phyloP scores from a whole-genome alignment of 2,329 filamentous ascomycete species.

The Microdochium trichocladiopsis region DNA sequence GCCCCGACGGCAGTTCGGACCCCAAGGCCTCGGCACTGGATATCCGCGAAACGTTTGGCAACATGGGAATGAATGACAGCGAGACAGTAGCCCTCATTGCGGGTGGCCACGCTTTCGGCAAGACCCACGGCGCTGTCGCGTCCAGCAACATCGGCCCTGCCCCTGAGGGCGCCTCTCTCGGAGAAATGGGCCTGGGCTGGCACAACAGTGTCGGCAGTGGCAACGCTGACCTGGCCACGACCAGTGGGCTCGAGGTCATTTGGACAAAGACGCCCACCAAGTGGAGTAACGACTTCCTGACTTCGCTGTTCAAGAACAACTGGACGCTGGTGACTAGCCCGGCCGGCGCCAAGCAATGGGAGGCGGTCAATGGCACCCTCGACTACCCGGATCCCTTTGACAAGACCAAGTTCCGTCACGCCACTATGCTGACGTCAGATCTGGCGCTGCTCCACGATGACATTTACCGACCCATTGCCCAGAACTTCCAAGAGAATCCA shows the following conservation, averaged over 20 bases:
- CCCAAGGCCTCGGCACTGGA: slow-evolving; percentile 62
- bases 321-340: slow-evolving; percentile 73
- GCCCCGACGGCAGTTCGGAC: slow-evolving; percentile 66
- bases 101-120: slow-evolving; percentile 73
- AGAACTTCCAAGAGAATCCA: slow-evolving; percentile 61
- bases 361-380: slow-evolving; percentile 58
- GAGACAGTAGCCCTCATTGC: slow-evolving; percentile 76
- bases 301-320: slow-evolving; percentile 71
- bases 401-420: slow-evolving; percentile 61
- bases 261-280: slow-evolving; percentile 72
- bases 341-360: slow-evolving; percentile 71
- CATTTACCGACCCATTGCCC: slow-evolving; percentile 68
- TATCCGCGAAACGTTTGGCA: slow-evolving; percentile 67
- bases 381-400: slow-evolving; percentile 69
- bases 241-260: slow-evolving; percentile 69
- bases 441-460: slow-evolving; percentile 66
- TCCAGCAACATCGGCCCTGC: slow-evolving; percentile 58
- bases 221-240: slow-evolving; percentile 67
- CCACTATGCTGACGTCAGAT: slow-evolving; percentile 74
- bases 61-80: slow-evolving; percentile 80
- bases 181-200: slow-evolving; percentile 69
- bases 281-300: slow-evolving; percentile 69
- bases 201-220: slow-evolving; percentile 55
- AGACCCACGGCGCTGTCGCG: slow-evolving; percentile 69
- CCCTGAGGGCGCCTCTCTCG: slow-evolving; percentile 57